Percentiles rank a stretch among this genome's conserved stretches.
These are phyloP conservation scores for Hyaloscypha bicolor DNA, from an alignment of 495 filamentous ascomycete genomes.

Conservation along the genomic window DNA sequence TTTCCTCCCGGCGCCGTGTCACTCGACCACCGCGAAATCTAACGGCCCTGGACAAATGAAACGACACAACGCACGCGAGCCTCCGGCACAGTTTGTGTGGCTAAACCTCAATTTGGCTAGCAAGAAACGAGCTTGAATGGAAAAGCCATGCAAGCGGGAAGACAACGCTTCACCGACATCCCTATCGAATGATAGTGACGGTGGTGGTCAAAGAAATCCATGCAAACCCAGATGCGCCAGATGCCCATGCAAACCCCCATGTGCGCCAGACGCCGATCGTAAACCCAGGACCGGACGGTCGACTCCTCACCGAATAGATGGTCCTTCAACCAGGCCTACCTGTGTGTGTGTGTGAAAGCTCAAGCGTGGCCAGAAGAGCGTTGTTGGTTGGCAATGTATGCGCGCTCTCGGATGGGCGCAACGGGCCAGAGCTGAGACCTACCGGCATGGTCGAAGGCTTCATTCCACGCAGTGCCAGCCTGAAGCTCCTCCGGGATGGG, in stretches of 20 bases:
- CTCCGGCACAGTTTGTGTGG: background rate
- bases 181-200: background rate
- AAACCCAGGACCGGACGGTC: background rate
- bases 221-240: background rate
- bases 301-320: slow-evolving; percentile 10
- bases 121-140: background rate
- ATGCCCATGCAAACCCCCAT: background rate
- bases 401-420: slow-evolving; percentile 18
- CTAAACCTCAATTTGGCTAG: background rate
- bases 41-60: background rate
- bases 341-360: background rate
- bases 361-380: slow-evolving; percentile 21
- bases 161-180: background rate
- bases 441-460: slow-evolving; percentile 18
- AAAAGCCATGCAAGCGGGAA: background rate
- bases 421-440: slow-evolving; percentile 19
- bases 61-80: background rate
- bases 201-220: background rate
- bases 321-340: background rate
- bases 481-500: slow-evolving; percentile 32
- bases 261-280: background rate
- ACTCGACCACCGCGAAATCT: background rate
- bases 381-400: slow-evolving; percentile 22
- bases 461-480: slow-evolving; percentile 9
- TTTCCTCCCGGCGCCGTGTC: background rate